Evolutionary conservation across 1,284 basidiomycete species (phyloP), one percentile per base, ranked within the genome.

Genomic region (Pisolithus thermaeus): DNA sequence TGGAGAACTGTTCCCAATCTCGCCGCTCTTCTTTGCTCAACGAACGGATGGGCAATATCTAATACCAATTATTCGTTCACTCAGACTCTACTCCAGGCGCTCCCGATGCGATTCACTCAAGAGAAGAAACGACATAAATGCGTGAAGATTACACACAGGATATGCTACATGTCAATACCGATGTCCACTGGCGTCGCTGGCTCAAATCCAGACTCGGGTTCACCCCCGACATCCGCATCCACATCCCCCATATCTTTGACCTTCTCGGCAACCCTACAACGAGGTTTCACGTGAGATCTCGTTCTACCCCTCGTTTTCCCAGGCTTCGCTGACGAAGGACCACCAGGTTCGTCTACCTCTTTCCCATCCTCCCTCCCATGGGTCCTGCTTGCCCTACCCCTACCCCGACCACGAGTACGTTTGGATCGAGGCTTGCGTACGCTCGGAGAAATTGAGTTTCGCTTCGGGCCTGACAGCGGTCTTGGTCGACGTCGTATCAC

Each of bases 401-500:
- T 52, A 1, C 57, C 60, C 46, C 69, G 55, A 28, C 66, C 68
- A 18, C 70, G 44, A 1, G 61, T 64, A 28, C 73, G 59, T 27
- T 46, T 64, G 1, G 51, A 63, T 48, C 71, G 60, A 20, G 74
- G 54, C 12, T 61, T 65, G 14, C 67, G 59, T 20, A 43, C 16
- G 42, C 27, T 35, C 5, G 57, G 45, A 7, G 57, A 37, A 7
- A 52, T 49, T 0, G 62, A 50, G 2, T 50, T 46, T 20, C 61
- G 53, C 41, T 55, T 53, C 14, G 54, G 39, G 47, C 57, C 51
- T 23, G 57, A 53, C 28, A 61, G 52, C 49, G 47, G 47, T 76
- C 76, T 44, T 47, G 56, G 42, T 87, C 85, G 20, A 78, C 72
- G 58, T 90, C 89, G 47, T 80, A 23, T 90, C 87, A 12, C 80